Conservation (phyloP, 257 asterid genomes). For the Capsicum rhomboideum region DNA sequence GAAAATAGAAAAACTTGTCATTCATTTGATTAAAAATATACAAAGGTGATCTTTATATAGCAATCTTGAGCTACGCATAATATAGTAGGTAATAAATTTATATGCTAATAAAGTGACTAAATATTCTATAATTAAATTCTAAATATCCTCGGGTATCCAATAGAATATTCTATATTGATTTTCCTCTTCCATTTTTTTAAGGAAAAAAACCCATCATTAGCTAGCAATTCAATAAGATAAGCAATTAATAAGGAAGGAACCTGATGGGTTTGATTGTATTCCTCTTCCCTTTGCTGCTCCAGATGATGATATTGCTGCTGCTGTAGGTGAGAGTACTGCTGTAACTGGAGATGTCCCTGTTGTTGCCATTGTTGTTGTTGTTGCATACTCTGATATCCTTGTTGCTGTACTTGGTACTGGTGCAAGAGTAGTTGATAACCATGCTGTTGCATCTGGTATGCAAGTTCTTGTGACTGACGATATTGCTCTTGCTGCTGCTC, state of each 20-base stretch:
- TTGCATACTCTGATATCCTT: slow-evolving; percentile 29
- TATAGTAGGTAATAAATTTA: neutral
- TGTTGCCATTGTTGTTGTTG: slow-evolving; percentile 35
- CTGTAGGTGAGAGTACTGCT: slow-evolving; percentile 16
- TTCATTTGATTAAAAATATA: neutral
- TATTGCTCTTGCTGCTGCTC: slow-evolving; percentile 12
- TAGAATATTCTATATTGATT: neutral
- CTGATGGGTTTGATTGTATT: slow-evolving; percentile 19
- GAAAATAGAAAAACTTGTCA: neutral
- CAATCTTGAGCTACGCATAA: neutral
- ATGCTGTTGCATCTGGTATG: slow-evolving; percentile 41
- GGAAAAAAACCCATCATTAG: neutral
- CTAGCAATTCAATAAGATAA: neutral
- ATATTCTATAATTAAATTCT: neutral
- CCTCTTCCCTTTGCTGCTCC: slow-evolving; percentile 26
- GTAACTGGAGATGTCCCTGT: slow-evolving; percentile 23
- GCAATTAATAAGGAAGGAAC: neutral
- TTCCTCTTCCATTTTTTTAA: neutral
- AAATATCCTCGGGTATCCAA: neutral
- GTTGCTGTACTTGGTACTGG: slow-evolving; percentile 69
- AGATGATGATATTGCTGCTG: slow-evolving; percentile 25
- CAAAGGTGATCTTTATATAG: neutral
- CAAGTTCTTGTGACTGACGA: slow-evolving; percentile 29
- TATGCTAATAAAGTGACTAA: neutral
- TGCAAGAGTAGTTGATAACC: slow-evolving; percentile 55